Evolutionary conservation across 106 monocot genomes (phyloP).

Genomic region (Allium sativum): DNA sequence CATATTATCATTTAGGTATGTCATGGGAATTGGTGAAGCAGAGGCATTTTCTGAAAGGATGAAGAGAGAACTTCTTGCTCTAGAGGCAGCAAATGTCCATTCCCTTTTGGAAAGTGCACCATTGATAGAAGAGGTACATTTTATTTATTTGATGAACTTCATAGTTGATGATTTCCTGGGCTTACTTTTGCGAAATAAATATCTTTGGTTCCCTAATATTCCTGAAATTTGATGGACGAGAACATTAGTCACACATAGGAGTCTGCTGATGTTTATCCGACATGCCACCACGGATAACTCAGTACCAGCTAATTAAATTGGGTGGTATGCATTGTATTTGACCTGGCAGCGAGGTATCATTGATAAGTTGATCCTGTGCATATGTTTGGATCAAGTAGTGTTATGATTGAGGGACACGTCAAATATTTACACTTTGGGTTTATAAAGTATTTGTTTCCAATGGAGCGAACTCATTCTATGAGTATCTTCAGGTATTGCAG

Average conservation of each 20-base stretch:
- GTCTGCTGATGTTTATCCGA: too few species aligned
- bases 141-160: neutral
- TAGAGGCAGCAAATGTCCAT: constrained; percentile 99
- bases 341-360: too few species aligned
- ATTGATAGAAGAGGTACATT: constrained; percentile 71
- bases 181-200: neutral
- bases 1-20: constrained; percentile 47
- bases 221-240: neutral
- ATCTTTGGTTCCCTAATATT: neutral
- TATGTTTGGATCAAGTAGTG: too few species aligned
- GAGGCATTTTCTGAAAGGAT: constrained; percentile 99
- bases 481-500: constrained; percentile 58
- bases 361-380: too few species aligned
- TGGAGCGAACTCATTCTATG: neutral
- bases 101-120: constrained; percentile 84
- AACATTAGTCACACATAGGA: neutral
- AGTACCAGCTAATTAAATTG: too few species aligned
- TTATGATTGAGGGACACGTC: too few species aligned
- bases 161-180: neutral
- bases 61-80: constrained; percentile 82
- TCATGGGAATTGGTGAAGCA: constrained; percentile 98
- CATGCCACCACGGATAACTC: too few species aligned
- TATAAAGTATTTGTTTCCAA: too few species aligned
- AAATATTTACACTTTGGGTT: too few species aligned
- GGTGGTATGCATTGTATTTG: too few species aligned